Evolutionary conservation across 2,329 filamentous ascomycete species (phyloP).

Genomic region (Torrubiella hemipterigena): DNA sequence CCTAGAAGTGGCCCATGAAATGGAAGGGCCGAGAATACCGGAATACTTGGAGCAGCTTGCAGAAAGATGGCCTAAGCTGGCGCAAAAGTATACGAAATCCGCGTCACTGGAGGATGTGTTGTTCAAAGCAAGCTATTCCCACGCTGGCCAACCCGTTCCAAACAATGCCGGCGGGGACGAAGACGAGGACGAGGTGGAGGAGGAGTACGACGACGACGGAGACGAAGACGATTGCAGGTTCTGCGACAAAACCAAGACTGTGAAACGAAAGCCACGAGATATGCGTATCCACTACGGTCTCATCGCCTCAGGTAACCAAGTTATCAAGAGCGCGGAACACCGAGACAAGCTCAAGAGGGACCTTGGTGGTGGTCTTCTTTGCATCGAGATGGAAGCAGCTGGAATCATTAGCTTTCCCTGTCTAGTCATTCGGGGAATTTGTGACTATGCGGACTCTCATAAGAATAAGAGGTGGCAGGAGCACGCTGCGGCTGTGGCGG

Average conservation of each 20-base stretch:
- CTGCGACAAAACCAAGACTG: neutral
- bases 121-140: neutral
- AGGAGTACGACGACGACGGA: neutral
- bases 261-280: neutral
- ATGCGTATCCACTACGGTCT: constrained; percentile 9
- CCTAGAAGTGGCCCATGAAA: constrained; percentile 1
- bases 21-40: constrained; percentile 2
- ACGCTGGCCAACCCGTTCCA: no score
- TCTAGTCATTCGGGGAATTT: constrained; percentile 21
- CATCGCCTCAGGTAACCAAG: constrained; percentile 17
- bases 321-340: constrained; percentile 19
- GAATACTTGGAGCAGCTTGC: constrained; percentile 1
- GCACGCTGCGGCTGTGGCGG: constrained; percentile 20
- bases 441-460: constrained; percentile 23
- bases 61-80: constrained; percentile 2
- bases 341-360: constrained; percentile 15
- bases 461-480: constrained; percentile 23
- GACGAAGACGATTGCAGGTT: neutral
- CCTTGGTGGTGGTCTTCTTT: constrained; percentile 7
- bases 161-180: no score
- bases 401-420: constrained; percentile 15
- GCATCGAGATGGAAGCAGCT: constrained; percentile 17
- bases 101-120: neutral
- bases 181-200: neutral
- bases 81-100: neutral